These are phyloP conservation scores for Rhizopogon sp. DNA, from an alignment of 768 basidiomycete genomes.

Conservation along the genomic window DNA sequence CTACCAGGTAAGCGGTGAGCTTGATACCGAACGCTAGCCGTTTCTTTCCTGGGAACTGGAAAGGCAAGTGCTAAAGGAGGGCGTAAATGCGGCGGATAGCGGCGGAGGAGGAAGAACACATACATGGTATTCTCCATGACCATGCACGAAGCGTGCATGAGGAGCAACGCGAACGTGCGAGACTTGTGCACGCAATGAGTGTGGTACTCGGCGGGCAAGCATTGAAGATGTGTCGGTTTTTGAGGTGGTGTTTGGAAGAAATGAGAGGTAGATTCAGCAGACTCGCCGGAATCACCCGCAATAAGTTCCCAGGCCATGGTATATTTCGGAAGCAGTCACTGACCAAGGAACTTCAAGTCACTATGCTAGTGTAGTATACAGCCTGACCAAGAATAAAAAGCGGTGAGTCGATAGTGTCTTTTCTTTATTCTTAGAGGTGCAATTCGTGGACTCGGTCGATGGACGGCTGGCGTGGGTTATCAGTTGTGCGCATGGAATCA, in stretches of 20 bases:
- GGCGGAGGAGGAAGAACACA: slow-evolving; percentile 1
- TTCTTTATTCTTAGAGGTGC: too few species aligned
- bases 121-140: slow-evolving; percentile 51
- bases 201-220: slow-evolving; percentile 38
- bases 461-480: too few species aligned
- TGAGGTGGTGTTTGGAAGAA: background rate
- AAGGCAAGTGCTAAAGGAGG: slow-evolving; percentile 47
- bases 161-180: slow-evolving; percentile 19
- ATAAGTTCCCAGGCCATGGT: background rate
- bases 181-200: slow-evolving; percentile 34
- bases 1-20: slow-evolving; percentile 32
- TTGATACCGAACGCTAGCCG: slow-evolving; percentile 39
- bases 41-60: slow-evolving; percentile 46
- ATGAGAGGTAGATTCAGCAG: too few species aligned
- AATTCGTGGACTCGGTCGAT: too few species aligned
- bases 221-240: slow-evolving; percentile 21
- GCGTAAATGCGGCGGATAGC: slow-evolving; percentile 2
- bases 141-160: slow-evolving; percentile 43
- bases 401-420: too few species aligned
- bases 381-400: too few species aligned
- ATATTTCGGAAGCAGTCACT: too few species aligned
- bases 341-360: too few species aligned
- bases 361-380: too few species aligned
- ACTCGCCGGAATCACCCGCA: background rate
- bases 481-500: too few species aligned